Evolutionary conservation across 345 rosid species (phyloP), one percentile per base, ranked within the genome.

Genomic region (Camelina hispida): DNA sequence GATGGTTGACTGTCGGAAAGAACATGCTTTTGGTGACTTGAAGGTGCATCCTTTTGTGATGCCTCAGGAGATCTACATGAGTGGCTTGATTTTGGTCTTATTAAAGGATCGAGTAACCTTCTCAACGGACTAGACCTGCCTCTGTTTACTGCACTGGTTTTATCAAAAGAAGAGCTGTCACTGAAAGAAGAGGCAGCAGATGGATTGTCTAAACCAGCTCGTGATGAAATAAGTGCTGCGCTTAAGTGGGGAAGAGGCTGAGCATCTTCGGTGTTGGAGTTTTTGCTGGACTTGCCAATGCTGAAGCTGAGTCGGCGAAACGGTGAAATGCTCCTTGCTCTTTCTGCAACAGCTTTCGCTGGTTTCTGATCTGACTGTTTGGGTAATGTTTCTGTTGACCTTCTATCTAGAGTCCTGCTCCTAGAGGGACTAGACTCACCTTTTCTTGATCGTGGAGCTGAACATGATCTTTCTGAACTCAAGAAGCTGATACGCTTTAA

Each of bases 41-140:
- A 73, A 11, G 74, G 68, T 1, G 77, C 78, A 66, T 72, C 81
- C 51, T 55, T 84, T 75, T 65, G 77, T 51, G 85, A 62, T 69
- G 84, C 82, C 64, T 87, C 87, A 52, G 66, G 73, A 72, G 80
- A 79, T 22, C 76, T 70, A 69, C 72, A 81, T 46, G 77, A 68
- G 62, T 73, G 81, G 43, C 78, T 81, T 34, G 80, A 78, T 79
- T 85, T 94, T 14, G 91, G 86, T 81, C 83, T 91, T 69, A 88
- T 78, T 48, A 94, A 75, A 20, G 96, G 95, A 57, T 89, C 96
- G 59, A 94, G 77, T 58, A 94, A 76, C 84, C 96, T 89, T 81
- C 95, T 88, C 81, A 94, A 82, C 43, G 98, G 98, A 83, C 97
- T 94, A 59, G 96, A 88, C 81, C 91, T 86, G 79, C 93, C 85